phyloP scores from a whole-genome alignment of 2,329 filamentous ascomycete genomes.

The Capronia epimyces region DNA sequence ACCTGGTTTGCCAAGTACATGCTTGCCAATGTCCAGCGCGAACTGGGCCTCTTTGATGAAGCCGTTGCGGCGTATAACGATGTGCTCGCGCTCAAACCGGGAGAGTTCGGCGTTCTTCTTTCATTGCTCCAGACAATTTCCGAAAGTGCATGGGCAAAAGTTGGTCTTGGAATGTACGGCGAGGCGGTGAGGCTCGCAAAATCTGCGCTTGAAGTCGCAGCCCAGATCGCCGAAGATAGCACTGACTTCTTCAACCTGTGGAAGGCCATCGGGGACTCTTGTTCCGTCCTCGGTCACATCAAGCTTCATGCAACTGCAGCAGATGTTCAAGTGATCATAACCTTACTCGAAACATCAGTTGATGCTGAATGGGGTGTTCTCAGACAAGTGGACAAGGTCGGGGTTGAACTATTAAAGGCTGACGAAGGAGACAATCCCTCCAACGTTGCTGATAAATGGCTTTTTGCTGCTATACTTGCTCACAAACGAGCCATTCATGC shows the following conservation, averaged over 20 bases:
- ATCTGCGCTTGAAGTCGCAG: slow-evolving; percentile 64
- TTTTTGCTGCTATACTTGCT: slow-evolving; percentile 71
- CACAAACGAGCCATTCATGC: slow-evolving; percentile 80
- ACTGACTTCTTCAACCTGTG: slow-evolving; percentile 83
- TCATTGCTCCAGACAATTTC: slow-evolving; percentile 82
- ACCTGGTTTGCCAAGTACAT: slow-evolving; percentile 97
- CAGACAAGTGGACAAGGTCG: slow-evolving; percentile 59
- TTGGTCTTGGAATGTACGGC: slow-evolving; percentile 82
- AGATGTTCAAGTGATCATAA: slow-evolving; percentile 41
- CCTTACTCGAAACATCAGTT: slow-evolving; percentile 6
- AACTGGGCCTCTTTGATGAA: slow-evolving; percentile 82
- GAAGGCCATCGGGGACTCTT: slow-evolving; percentile 87
- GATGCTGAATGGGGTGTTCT: slow-evolving; percentile 56
- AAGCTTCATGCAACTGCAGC: slow-evolving; percentile 62
- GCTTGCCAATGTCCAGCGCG: slow-evolving; percentile 88
- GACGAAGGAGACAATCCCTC: slow-evolving; percentile 24
- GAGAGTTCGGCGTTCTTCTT: slow-evolving; percentile 80
- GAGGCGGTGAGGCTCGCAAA: slow-evolving; percentile 67
- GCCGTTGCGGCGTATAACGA: slow-evolving; percentile 70
- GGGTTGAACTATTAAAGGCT: slow-evolving; percentile 28
- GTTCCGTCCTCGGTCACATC: slow-evolving; percentile 73
- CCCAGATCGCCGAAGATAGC: slow-evolving; percentile 55
- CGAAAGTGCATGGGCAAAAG: slow-evolving; percentile 69
- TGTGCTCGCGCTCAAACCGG: slow-evolving; percentile 62
- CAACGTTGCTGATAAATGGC: slow-evolving; percentile 47